phyloP scores from a whole-genome alignment of 1,284 basidiomycete species.

The Marasmius oreades region DNA sequence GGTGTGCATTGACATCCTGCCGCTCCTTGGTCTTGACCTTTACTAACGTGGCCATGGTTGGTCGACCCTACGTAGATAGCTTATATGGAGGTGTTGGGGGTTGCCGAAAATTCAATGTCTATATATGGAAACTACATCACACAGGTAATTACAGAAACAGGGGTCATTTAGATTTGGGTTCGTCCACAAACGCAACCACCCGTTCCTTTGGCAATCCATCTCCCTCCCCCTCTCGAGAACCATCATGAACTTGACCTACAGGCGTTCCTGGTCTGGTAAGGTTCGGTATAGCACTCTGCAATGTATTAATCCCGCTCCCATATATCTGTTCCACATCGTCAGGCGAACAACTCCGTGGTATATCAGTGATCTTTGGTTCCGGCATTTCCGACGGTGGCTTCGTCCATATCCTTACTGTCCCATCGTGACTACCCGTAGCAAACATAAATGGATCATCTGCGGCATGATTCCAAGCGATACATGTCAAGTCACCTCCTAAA shows the following conservation, averaged over 20 bases:
- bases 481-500: conserved; percentile 66
- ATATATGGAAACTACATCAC: conserved; percentile 3
- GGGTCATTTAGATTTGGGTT: neutral
- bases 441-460: conserved; percentile 72
- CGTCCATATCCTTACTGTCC: conserved; percentile 69
- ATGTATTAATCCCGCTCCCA: neutral
- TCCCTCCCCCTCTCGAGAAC: conserved; percentile 4
- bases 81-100: neutral
- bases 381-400: conserved; percentile 19
- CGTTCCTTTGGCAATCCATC: conserved; percentile 4
- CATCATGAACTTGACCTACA: conserved; percentile 17
- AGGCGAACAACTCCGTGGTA: conserved; percentile 19
- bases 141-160: neutral
- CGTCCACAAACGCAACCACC: conserved; percentile 11
- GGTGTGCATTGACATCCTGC: conserved; percentile 1
- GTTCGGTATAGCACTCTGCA: conserved; percentile 2
- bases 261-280: conserved; percentile 16
- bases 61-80: conserved; percentile 3
- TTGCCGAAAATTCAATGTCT: neutral
- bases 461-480: conserved; percentile 72
- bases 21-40: conserved; percentile 15
- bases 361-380: conserved; percentile 2
- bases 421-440: conserved; percentile 75
- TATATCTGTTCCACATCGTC: conserved; percentile 5
- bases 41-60: conserved; percentile 21